These are phyloP conservation scores for Piper longum DNA, from an alignment of 164 flowering plant genomes.

Conservation along the genomic window DNA sequence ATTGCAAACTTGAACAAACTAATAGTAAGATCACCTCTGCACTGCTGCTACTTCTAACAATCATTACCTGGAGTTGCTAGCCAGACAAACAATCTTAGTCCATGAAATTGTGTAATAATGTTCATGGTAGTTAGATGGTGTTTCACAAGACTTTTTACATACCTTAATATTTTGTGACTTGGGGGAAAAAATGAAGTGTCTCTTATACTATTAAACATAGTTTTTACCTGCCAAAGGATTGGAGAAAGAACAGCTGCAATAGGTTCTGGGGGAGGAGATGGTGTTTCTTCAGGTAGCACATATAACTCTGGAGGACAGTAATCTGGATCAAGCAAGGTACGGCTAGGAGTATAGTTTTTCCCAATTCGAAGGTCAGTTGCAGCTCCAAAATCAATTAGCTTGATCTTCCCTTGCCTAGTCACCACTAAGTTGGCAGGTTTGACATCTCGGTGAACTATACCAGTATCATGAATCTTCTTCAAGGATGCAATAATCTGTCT, in stretches of 20 bases:
- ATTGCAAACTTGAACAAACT: too few species aligned
- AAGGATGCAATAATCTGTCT: slow-evolving; percentile 86
- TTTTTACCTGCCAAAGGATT: slow-evolving; percentile 75
- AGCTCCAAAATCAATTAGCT: slow-evolving; percentile 96
- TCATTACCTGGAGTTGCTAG: too few species aligned
- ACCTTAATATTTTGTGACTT: too few species aligned
- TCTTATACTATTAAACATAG: background rate
- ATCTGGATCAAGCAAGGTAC: slow-evolving; percentile 74
- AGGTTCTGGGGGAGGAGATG: slow-evolving; percentile 91
- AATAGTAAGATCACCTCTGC: too few species aligned
- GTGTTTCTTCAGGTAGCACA: slow-evolving; percentile 96
- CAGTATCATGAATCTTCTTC: slow-evolving; percentile 84
- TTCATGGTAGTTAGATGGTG: too few species aligned
- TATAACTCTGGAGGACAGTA: slow-evolving; percentile 90
- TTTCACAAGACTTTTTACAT: too few species aligned
- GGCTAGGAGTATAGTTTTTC: slow-evolving; percentile 72
- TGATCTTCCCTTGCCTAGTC: slow-evolving; percentile 75
- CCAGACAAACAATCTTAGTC: too few species aligned
- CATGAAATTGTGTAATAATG: too few species aligned
- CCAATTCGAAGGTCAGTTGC: slow-evolving; percentile 94
- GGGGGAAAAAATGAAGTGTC: too few species aligned
- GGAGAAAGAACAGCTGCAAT: slow-evolving; percentile 91
- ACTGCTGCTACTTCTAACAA: too few species aligned
- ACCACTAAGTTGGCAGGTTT: slow-evolving; percentile 96
- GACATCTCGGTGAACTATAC: slow-evolving; percentile 90